Percentiles rank a stretch among this genome's conserved stretches.
phyloP scores from a whole-genome alignment of 164 flowering plant species.

The Kingdonia uniflora region DNA sequence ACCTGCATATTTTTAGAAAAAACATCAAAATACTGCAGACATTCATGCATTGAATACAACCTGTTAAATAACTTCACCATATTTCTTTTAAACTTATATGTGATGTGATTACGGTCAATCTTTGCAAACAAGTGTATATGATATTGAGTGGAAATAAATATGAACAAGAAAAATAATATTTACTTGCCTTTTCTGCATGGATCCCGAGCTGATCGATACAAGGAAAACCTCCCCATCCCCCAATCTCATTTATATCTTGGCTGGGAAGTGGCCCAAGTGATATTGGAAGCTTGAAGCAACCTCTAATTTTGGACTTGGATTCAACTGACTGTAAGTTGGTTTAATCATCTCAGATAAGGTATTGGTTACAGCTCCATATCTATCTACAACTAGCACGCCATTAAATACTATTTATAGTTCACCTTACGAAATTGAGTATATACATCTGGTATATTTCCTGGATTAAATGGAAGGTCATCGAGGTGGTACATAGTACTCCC shows the following conservation, averaged over 20 bases:
- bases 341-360: background rate
- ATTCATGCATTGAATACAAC: background rate
- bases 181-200: slow-evolving; percentile 43
- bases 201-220: slow-evolving; percentile 49
- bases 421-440: slow-evolving; percentile 95
- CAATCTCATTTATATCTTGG: slow-evolving; percentile 14
- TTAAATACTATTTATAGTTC: slow-evolving; percentile 1
- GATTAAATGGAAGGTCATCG: slow-evolving; percentile 73
- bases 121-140: too few relatives aligned
- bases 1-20: slow-evolving; percentile 30
- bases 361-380: background rate
- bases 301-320: slow-evolving; percentile 49
- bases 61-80: too few relatives aligned
- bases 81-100: too few relatives aligned
- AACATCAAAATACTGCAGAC: background rate
- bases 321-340: slow-evolving; percentile 60
- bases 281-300: slow-evolving; percentile 49
- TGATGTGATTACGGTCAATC: too few relatives aligned
- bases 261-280: slow-evolving; percentile 61
- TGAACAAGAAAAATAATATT: background rate
- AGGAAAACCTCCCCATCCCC: slow-evolving; percentile 80
- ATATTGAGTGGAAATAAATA: too few relatives aligned
- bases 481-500: slow-evolving; percentile 84
- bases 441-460: slow-evolving; percentile 56
- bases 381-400: background rate